Evolutionary conservation across 352 stramenopile species (phyloP).

Genomic region (Blastocystis sp.): DNA sequence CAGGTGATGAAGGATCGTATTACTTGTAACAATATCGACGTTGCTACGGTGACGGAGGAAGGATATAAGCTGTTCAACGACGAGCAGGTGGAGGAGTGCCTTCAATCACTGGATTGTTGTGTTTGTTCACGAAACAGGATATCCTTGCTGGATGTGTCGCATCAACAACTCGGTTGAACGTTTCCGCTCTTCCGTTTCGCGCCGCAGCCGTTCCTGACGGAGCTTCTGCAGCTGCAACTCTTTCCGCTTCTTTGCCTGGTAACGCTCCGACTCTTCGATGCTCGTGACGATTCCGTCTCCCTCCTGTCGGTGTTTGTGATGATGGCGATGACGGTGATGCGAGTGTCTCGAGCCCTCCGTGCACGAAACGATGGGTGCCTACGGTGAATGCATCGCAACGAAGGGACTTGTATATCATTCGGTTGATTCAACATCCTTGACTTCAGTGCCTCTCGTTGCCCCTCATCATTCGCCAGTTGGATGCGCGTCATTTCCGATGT

Average conservation of each 20-base stretch:
- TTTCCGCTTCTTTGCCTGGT: not conserved
- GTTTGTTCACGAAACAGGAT: conserved; percentile 33
- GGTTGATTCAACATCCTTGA: conserved; percentile 41
- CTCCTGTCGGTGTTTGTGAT: not conserved
- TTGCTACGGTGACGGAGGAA: conserved; percentile 91
- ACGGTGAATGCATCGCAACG: not conserved
- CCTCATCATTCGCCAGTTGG: not conserved
- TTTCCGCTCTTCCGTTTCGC: conserved; percentile 51
- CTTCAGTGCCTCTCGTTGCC: conserved; percentile 23
- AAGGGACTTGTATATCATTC: conserved; percentile 30
- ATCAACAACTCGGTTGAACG: conserved; percentile 19
- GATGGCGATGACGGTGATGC: conserved; percentile 14
- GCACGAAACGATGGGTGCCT: not conserved
- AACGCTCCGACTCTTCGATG: conserved; percentile 2
- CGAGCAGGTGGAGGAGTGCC: conserved; percentile 85
- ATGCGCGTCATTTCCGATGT: not conserved
- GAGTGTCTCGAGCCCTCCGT: not conserved
- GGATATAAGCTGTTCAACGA: conserved; percentile 92
- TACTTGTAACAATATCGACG: conserved; percentile 94
- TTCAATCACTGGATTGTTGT: conserved; percentile 36
- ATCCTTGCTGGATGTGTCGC: not conserved
- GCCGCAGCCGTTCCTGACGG: conserved; percentile 30
- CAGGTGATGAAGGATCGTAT: conserved; percentile 99
- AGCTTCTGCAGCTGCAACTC: conserved; percentile 14
- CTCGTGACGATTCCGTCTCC: not conserved